phyloP scores from a whole-genome alignment of 78 protist genomes.

The Dictyostelium discoideum region dicty_2.7 NC_007089.4:3986501-3987000 shows the following conservation, averaged over 20 bases:
- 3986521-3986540: too few species aligned
- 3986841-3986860: slow-evolving; percentile 42
- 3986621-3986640: not conserved
- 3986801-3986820: slow-evolving; percentile 35
- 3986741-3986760: not conserved
- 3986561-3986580: too few species aligned
- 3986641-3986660: not conserved
- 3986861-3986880: slow-evolving; percentile 12
- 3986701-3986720: too few species aligned
- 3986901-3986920: not conserved
- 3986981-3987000: slow-evolving; percentile 24
- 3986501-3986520: too few species aligned
- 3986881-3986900: not conserved
- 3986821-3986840: not conserved
- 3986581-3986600: too few species aligned
- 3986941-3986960: too few species aligned
- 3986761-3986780: not conserved
- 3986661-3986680: not conserved
- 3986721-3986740: not conserved
- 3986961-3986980: slow-evolving; percentile 20
- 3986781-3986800: not conserved
- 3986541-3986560: too few species aligned
- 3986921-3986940: not conserved
- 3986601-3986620: too few species aligned
- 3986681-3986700: too few species aligned